These are phyloP conservation scores for Crithidia mellificae DNA, from an alignment of 208 protist genomes.

Conservation along the genomic window DNA sequence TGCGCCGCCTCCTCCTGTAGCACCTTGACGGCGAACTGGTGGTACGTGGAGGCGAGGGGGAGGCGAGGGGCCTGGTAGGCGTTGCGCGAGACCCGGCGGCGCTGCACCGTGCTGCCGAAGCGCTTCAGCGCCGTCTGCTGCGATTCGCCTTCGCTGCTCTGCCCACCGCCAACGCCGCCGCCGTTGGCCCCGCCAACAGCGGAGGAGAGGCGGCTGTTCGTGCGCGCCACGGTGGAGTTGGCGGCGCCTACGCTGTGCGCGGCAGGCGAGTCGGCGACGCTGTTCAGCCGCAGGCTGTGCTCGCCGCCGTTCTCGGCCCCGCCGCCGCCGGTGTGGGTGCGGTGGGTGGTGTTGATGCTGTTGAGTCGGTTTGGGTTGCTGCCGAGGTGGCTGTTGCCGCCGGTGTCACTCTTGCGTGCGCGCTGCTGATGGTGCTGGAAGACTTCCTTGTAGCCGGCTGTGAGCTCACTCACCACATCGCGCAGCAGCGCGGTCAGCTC, in stretches of 20 bases:
- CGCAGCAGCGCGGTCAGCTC: conserved; percentile 82
- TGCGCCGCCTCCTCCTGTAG: conserved; percentile 86
- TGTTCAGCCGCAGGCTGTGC: background rate
- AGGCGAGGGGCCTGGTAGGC: conserved; percentile 48
- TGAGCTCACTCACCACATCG: conserved; percentile 69
- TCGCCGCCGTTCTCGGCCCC: background rate
- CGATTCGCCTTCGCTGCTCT: conserved; percentile 23
- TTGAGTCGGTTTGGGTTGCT: conserved; percentile 7
- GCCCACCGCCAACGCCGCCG: conserved; percentile 1
- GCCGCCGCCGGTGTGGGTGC: conserved; percentile 5
- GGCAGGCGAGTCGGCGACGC: conserved; percentile 7
- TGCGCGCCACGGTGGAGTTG: conserved; percentile 18
- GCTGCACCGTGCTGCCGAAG: conserved; percentile 76
- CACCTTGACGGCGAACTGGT: conserved; percentile 76
- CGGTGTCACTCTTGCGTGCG: conserved; percentile 6
- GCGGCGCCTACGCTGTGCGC: conserved; percentile 6
- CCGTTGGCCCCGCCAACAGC: no score
- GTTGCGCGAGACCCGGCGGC: conserved; percentile 36
- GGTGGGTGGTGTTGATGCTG: conserved; percentile 4
- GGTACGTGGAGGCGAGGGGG: conserved; percentile 73
- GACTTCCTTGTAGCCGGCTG: conserved; percentile 61
- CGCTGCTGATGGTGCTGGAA: conserved; percentile 29
- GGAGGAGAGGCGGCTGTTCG: conserved; percentile 26
- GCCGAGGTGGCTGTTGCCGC: background rate
- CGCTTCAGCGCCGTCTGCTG: conserved; percentile 35